A percentile compares a stretch with the other conserved stretches of the same genome.
phyloP scores from a whole-genome alignment of 495 filamentous ascomycete species.

The Chaetomidium leptoderma region DNA sequence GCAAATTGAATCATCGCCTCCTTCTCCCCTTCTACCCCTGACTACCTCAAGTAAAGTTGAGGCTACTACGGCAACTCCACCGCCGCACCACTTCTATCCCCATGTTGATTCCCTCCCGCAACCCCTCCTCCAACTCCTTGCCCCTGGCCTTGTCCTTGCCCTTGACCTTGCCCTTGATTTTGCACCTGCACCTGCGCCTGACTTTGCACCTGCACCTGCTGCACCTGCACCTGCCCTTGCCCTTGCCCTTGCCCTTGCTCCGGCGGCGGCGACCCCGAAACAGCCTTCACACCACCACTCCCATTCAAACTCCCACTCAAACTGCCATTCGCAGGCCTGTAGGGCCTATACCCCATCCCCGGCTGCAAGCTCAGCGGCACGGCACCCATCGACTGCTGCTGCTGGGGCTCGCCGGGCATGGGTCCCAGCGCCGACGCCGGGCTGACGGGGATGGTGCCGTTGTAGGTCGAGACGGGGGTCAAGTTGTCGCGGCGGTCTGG shows the following conservation, averaged over 20 bases:
- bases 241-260: background rate
- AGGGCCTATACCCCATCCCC: constrained; percentile 16
- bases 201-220: too few species aligned
- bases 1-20: too few species aligned
- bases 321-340: background rate
- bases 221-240: background rate
- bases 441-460: constrained; percentile 10
- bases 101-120: too few species aligned
- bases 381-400: background rate
- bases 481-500: background rate
- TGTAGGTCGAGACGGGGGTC: constrained; percentile 16
- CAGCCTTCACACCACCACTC: background rate
- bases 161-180: too few species aligned
- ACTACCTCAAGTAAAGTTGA: too few species aligned
- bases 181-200: too few species aligned
- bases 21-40: too few species aligned
- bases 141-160: too few species aligned
- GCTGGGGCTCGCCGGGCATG: constrained; percentile 3
- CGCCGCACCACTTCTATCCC: too few species aligned
- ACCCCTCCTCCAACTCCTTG: too few species aligned
- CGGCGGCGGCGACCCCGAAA: background rate
- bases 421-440: constrained; percentile 13
- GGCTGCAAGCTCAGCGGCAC: constrained; percentile 20
- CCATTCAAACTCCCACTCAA: background rate
- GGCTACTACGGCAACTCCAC: too few species aligned